A percentile compares a stretch with the other conserved stretches of the same genome.
phyloP scores from a whole-genome alignment of 2,329 filamentous ascomycete species.

The Colletotrichum tropicicola region DNA sequence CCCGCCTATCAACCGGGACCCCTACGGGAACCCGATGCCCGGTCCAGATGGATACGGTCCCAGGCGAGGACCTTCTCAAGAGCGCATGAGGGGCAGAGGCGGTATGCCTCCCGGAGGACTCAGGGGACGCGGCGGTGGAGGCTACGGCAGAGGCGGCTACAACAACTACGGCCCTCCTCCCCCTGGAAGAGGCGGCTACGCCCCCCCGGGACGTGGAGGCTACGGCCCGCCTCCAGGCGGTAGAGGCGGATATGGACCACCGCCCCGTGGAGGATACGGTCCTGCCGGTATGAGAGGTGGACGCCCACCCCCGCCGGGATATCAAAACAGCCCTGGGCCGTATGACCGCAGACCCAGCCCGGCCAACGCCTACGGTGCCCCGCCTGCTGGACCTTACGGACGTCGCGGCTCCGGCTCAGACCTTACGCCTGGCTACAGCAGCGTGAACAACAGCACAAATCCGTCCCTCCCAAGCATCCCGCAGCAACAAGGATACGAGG shows the following conservation, averaged over 20 bases:
- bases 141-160: conserved; percentile 55
- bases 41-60: conserved; percentile 55
- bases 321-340: conserved; percentile 43
- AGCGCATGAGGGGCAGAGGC: conserved; percentile 64
- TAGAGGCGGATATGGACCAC: conserved; percentile 57
- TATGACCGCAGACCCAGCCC: conserved; percentile 50
- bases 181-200: conserved; percentile 55
- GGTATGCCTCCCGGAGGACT: conserved; percentile 50
- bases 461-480: conserved; percentile 47
- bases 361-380: conserved; percentile 43
- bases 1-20: conserved; percentile 56
- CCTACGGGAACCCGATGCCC: conserved; percentile 69
- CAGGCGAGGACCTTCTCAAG: conserved; percentile 56
- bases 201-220: conserved; percentile 44
- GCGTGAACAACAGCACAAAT: conserved; percentile 43
- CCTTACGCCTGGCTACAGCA: conserved; percentile 47
- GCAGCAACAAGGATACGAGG: conserved; percentile 47
- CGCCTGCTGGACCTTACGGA: conserved; percentile 42
- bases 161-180: conserved; percentile 16
- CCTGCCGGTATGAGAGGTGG: conserved; percentile 45
- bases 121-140: conserved; percentile 49
- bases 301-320: conserved; percentile 53
- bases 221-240: conserved; percentile 45
- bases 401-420: conserved; percentile 42
- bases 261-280: conserved; percentile 44